Base-by-base conservation (phyloP, 2,329 filamentous ascomycete genomes). In the Fusarium humuli region DNA sequence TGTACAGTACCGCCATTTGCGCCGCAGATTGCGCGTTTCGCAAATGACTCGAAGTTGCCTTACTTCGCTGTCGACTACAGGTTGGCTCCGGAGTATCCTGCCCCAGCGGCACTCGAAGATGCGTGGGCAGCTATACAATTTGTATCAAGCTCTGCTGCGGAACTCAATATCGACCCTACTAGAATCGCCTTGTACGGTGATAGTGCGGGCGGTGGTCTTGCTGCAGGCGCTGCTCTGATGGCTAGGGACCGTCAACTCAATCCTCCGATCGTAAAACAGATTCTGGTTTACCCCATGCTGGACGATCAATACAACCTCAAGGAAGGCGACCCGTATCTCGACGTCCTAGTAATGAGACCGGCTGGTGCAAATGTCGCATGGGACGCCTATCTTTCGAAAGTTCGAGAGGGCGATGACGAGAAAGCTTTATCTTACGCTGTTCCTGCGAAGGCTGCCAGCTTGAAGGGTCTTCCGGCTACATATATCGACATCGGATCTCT, bases 401-500 rank as follows among this genome's bases (percentile, higher is more conserved):
- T 52, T 68, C 27, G 61, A 62, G 32, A 60, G 29, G 14, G 20
- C 1, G 10, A 8, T 27, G 63, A 70, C 18, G 53, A 47, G 0
- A 60, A 69, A 16, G 44, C 67, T 8, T 45, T 64, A 4, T 50
- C 59, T 9, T 75, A 77, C 25, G 67, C 65, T 5, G 72, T 70
- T 13, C 76, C 76, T 9, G 77, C 73, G 6, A 58, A 74, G 0
- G 73, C 73, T 7, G n/a, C 22, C 7, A 70, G 69, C 12, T 32
- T 79, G 4, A 44, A 55, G 10, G 75, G 76, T 7, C 65, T 83
- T 34, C 82, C 81, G 2, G 63, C 61, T 5, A 78, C 78, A 5
- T 83, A 81, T 29, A 74, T 84, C 0, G 82, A 83, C 18, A 74
- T 80, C 6, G 81, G 81, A 12, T 68, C 70, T 7, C 62, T 82